These are phyloP conservation scores for Aspergillus carbonarius DNA, from an alignment of 2,329 filamentous ascomycete genomes.

Conservation along the genomic window DNA sequence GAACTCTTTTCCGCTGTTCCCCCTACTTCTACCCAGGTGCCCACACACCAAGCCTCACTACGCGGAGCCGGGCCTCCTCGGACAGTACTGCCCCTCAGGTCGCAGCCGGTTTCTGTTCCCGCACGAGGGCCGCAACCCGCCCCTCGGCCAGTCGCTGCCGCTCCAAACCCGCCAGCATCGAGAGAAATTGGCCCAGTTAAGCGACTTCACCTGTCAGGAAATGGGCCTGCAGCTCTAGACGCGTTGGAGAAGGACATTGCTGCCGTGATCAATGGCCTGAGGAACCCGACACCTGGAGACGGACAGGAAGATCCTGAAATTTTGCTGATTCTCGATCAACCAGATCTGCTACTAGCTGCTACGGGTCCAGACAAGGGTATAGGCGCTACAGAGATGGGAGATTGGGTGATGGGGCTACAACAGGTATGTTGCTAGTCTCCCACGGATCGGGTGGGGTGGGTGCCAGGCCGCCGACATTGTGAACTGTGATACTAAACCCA, in stretches of 20 bases:
- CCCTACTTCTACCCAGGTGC: constrained; percentile 12
- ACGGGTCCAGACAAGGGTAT: constrained; percentile 49
- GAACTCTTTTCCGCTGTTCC: constrained; percentile 50
- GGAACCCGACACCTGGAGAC: constrained; percentile 19
- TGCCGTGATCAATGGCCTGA: constrained; percentile 33
- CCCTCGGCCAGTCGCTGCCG: constrained; percentile 8
- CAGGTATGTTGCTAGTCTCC: constrained; percentile 55
- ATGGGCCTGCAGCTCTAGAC: constrained; percentile 32
- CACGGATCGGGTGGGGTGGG: background rate
- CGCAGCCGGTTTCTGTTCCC: constrained; percentile 23
- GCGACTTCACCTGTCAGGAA: constrained; percentile 31
- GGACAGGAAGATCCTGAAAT: constrained; percentile 35
- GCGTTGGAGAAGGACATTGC: constrained; percentile 36
- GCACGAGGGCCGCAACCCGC: constrained; percentile 20
- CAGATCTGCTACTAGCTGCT: constrained; percentile 64
- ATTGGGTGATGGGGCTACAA: constrained; percentile 59
- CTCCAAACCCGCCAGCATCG: constrained; percentile 14
- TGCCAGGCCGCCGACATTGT: background rate
- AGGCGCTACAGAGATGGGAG: constrained; percentile 48
- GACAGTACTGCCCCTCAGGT: constrained; percentile 30
- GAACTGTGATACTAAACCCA: background rate
- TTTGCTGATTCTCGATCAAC: constrained; percentile 65
- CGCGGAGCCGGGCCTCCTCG: constrained; percentile 19
- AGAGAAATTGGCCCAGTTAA: constrained; percentile 23
- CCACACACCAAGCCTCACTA: constrained; percentile 9